Evolutionary conservation across 768 basidiomycete genomes (phyloP).

Genomic region (Termitomyces sp.): DNA sequence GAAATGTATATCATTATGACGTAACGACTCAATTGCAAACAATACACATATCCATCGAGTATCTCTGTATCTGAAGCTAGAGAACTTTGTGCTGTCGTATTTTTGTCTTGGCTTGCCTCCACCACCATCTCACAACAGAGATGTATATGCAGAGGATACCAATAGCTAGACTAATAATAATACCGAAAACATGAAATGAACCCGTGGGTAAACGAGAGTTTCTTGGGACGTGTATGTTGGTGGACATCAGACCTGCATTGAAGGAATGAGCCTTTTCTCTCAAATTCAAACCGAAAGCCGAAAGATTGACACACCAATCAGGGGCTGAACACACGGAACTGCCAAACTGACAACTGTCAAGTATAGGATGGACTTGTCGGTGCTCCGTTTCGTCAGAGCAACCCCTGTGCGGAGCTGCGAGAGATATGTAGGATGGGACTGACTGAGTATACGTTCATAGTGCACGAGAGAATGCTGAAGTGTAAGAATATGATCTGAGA

Average conservation of each 20-base stretch:
- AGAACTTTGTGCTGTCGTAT: slow-evolving; percentile 16
- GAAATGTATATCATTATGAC: background rate
- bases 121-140: slow-evolving; percentile 55
- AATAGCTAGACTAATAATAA: slow-evolving; percentile 41
- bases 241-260: slow-evolving; percentile 52
- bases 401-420: slow-evolving; percentile 65
- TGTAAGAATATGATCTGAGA: slow-evolving; percentile 80
- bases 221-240: slow-evolving; percentile 61
- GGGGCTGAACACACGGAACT: slow-evolving; percentile 56
- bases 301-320: slow-evolving; percentile 40
- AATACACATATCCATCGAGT: background rate
- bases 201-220: slow-evolving; percentile 33
- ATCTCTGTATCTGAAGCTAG: background rate
- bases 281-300: background rate
- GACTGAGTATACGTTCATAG: slow-evolving; percentile 83
- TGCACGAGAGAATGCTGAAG: slow-evolving; percentile 80
- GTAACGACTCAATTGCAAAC: background rate
- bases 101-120: slow-evolving; percentile 42
- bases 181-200: slow-evolving; percentile 47
- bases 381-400: slow-evolving; percentile 50
- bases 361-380: slow-evolving; percentile 60
- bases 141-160: slow-evolving; percentile 41
- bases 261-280: background rate
- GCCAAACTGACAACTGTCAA: slow-evolving; percentile 65
- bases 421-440: slow-evolving; percentile 84